Percentiles rank a stretch among this genome's conserved stretches.
Conservation (phyloP, 2,329 filamentous ascomycete species). For the Verticillium alfalfae region DNA sequence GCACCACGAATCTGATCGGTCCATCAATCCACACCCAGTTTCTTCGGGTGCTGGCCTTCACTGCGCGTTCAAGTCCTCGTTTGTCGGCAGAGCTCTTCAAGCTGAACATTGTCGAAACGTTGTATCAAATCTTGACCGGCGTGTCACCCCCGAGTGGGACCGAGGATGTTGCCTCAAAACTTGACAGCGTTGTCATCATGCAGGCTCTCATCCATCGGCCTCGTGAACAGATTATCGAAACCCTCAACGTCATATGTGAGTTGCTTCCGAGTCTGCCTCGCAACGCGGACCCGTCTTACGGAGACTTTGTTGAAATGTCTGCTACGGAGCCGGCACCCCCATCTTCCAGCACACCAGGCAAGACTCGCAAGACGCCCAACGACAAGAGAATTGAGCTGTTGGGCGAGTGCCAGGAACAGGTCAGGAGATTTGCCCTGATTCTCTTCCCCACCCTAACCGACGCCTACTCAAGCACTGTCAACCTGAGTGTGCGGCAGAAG, state of each 20-base stretch:
- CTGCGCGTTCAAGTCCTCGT: slow-evolving; percentile 79
- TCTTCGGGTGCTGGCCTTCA: slow-evolving; percentile 83
- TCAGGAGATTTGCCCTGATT: slow-evolving; percentile 88
- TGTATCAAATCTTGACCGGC: slow-evolving; percentile 95
- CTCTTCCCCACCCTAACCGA: slow-evolving; percentile 92
- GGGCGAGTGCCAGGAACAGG: slow-evolving; percentile 75
- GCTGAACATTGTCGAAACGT: slow-evolving; percentile 93
- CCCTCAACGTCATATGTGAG: slow-evolving; percentile 95
- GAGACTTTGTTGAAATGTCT: slow-evolving; percentile 38
- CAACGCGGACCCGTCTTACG: slow-evolving; percentile 34
- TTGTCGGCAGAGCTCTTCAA: slow-evolving; percentile 88
- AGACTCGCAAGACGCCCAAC: slow-evolving; percentile 52
- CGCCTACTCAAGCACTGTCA: slow-evolving; percentile 96
- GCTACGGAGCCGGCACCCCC: slow-evolving; percentile 33
- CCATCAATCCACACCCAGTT: slow-evolving; percentile 96
- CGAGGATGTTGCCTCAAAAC: slow-evolving; percentile 74
- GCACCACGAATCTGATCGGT: slow-evolving; percentile 91
- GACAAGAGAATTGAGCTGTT: slow-evolving; percentile 80
- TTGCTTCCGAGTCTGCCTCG: slow-evolving; percentile 71
- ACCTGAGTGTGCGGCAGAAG: slow-evolving; percentile 88
- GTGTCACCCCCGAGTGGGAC: slow-evolving; percentile 81
- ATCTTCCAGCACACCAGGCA: slow-evolving; percentile 32
- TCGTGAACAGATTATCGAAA: slow-evolving; percentile 93
- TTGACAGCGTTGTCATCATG: slow-evolving; percentile 98
- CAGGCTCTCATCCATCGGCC: slow-evolving; percentile 94